A percentile compares a stretch with the other conserved stretches of the same genome.
phyloP scores from a whole-genome alignment of 2,329 filamentous ascomycete species.

The Pseudogymnoascus sp. region DNA sequence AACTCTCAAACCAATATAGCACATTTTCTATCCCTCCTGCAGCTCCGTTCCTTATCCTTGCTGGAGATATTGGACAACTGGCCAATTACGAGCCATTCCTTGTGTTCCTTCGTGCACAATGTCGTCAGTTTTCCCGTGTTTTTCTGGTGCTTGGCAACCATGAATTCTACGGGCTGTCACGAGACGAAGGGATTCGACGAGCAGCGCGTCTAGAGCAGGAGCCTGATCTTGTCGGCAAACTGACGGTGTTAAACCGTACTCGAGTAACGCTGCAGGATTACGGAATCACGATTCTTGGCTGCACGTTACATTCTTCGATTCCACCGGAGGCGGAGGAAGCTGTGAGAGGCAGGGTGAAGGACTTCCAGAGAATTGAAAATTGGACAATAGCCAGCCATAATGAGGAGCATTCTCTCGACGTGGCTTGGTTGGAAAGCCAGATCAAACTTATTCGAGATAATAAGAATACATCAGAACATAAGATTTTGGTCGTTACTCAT shows the following conservation, averaged over 20 bases:
- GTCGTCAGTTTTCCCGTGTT: slow-evolving; percentile 38
- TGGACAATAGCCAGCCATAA: slow-evolving; percentile 50
- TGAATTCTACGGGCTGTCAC: slow-evolving; percentile 45
- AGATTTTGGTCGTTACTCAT: slow-evolving; percentile 49
- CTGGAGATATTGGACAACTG: slow-evolving; percentile 46
- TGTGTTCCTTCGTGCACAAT: slow-evolving; percentile 39
- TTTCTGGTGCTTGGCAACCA: slow-evolving; percentile 49
- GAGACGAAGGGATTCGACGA: slow-evolving; percentile 33
- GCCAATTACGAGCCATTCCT: slow-evolving; percentile 41
- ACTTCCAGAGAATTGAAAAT: slow-evolving; percentile 47
- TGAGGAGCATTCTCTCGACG: slow-evolving; percentile 40
- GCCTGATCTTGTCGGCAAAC: slow-evolving; percentile 31
- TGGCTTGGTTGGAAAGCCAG: slow-evolving; percentile 43
- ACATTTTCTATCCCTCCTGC: slow-evolving; percentile 37
- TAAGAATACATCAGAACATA: slow-evolving; percentile 18
- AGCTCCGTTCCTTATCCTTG: slow-evolving; percentile 41
- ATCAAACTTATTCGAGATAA: slow-evolving; percentile 24
- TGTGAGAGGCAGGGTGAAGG: slow-evolving; percentile 42
- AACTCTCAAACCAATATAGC: slow-evolving; percentile 40
- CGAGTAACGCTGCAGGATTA: slow-evolving; percentile 37
- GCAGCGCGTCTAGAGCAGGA: slow-evolving; percentile 38
- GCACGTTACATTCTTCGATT: slow-evolving; percentile 51
- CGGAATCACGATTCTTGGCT: slow-evolving; percentile 48
- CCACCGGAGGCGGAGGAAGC: slow-evolving; percentile 33
- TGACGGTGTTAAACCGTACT: slow-evolving; percentile 41